Evolutionary conservation across 371 early-diverging fungal species (phyloP), one percentile per base, ranked within the genome.

Genomic region (Mucor piriformis): DNA sequence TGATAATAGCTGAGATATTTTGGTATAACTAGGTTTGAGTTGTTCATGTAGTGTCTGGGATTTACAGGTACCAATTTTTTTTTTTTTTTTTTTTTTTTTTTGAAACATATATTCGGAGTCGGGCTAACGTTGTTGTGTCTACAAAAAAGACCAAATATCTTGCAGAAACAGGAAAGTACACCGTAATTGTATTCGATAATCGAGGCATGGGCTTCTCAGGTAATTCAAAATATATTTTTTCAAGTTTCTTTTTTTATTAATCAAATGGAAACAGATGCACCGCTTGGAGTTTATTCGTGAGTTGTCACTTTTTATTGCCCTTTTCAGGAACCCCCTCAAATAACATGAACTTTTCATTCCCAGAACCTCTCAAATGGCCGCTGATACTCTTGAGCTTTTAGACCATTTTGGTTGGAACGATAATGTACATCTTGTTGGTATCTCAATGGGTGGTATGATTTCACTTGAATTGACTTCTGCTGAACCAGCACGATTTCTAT

Each of bases 361-460:
- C 20, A 86, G 83, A 44, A 84, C 86, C 10, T 73, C 79, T 44
- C 86, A 86, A 63, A 80, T 92, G 87, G 92, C 92, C 2, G 20
- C 59, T 11, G 94, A 93, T 57, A 80, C 88, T 0, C 54, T 77
- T 27, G 77, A 77, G 12, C 61, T 93, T 15, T 63, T 92, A 43
- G 81, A 84, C 43, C 81, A 86, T 24, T 54, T 92, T 37, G 83
- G 78, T 0, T 92, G 92, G 91, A 76, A 61, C 0, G 48, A 69
- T 2, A 62, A 82, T 35, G 74, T 91, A 10, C 85, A 90, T 65
- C 35, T 91, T 35, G 83, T 82, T 18, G 93, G 92, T 3, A 76
- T 91, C 6, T 88, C 88, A 3, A 90, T 91, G 91, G 91, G 92
- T 27, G 89, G 88, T 15, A 90, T 90, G 90, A 84, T 91, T 20